Evolutionary conservation across 1,284 basidiomycete genomes (phyloP).

Genomic region (Ceratorhiza oryzae-sativae): DNA sequence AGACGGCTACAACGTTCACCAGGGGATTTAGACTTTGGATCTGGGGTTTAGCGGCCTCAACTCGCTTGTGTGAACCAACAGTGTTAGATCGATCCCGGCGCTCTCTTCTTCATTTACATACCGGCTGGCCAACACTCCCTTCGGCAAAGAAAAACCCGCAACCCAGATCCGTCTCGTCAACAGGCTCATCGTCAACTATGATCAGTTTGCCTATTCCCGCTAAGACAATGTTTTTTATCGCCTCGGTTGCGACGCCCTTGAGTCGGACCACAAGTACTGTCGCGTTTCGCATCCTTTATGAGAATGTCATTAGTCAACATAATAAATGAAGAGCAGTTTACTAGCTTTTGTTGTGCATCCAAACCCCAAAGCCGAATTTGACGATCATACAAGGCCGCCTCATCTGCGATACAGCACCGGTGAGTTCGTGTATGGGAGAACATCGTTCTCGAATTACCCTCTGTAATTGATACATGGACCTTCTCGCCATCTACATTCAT

Average conservation of each 20-base stretch:
- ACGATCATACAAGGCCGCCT: slow-evolving; percentile 91
- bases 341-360: slow-evolving; percentile 92
- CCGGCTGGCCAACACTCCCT: slow-evolving; percentile 88
- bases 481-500: not conserved
- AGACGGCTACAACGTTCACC: slow-evolving; percentile 76
- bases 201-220: slow-evolving; percentile 63
- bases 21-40: slow-evolving; percentile 92
- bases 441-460: slow-evolving; percentile 50
- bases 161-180: slow-evolving; percentile 78
- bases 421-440: not conserved
- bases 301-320: not conserved
- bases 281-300: slow-evolving; percentile 86
- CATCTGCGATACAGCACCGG: slow-evolving; percentile 58
- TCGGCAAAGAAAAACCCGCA: slow-evolving; percentile 94
- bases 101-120: slow-evolving; percentile 50
- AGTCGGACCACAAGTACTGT: slow-evolving; percentile 87
- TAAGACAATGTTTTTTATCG: slow-evolving; percentile 86
- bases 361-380: slow-evolving; percentile 98
- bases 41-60: slow-evolving; percentile 80
- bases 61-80: slow-evolving; percentile 62
- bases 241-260: slow-evolving; percentile 89
- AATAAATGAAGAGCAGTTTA: slow-evolving; percentile 22
- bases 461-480: slow-evolving; percentile 55
- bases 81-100: not conserved
- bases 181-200: slow-evolving; percentile 58